These are phyloP conservation scores for Periconia digitata DNA, from an alignment of 2,329 filamentous ascomycete species.

Conservation along the genomic window DNA sequence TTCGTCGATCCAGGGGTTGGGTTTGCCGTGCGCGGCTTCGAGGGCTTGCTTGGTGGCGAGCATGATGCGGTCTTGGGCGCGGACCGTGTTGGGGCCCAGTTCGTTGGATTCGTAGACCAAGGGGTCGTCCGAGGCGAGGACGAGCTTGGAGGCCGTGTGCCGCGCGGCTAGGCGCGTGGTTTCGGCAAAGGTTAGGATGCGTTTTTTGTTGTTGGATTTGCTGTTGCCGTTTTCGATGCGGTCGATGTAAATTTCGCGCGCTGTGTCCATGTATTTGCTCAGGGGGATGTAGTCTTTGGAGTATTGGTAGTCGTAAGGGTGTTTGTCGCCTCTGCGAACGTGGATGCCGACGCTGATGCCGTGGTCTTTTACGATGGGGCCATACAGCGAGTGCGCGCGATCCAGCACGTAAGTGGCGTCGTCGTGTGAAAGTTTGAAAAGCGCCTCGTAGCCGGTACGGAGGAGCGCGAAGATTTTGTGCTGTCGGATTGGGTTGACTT, in stretches of 20 bases:
- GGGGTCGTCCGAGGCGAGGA: conserved; percentile 81
- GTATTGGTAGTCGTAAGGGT: conserved; percentile 77
- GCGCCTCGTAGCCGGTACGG: conserved; percentile 68
- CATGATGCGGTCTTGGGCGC: conserved; percentile 75
- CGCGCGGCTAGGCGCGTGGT: conserved; percentile 17
- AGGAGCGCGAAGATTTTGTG: conserved; percentile 69
- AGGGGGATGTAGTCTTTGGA: conserved; percentile 76
- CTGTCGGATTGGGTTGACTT: conserved; percentile 55
- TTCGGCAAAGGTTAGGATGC: conserved; percentile 27
- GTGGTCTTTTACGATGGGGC: conserved; percentile 47
- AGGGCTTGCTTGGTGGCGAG: conserved; percentile 67
- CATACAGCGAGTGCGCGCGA: conserved; percentile 60
- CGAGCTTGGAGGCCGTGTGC: conserved; percentile 46
- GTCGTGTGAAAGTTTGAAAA: conserved; percentile 69
- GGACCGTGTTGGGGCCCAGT: conserved; percentile 54
- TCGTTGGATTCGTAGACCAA: conserved; percentile 69
- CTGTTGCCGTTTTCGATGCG: conserved; percentile 33
- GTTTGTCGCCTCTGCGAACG: conserved; percentile 76
- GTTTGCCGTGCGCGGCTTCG: conserved; percentile 40
- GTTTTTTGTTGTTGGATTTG: conserved; percentile 36
- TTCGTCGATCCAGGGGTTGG: conserved; percentile 66
- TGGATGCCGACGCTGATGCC: conserved; percentile 71
- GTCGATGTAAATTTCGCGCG: conserved; percentile 56
- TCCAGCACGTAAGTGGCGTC: conserved; percentile 66
- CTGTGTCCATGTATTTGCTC: conserved; percentile 65